Base-by-base conservation (phyloP, 2,329 filamentous ascomycete genomes). In the Alternaria burnsii region DNA sequence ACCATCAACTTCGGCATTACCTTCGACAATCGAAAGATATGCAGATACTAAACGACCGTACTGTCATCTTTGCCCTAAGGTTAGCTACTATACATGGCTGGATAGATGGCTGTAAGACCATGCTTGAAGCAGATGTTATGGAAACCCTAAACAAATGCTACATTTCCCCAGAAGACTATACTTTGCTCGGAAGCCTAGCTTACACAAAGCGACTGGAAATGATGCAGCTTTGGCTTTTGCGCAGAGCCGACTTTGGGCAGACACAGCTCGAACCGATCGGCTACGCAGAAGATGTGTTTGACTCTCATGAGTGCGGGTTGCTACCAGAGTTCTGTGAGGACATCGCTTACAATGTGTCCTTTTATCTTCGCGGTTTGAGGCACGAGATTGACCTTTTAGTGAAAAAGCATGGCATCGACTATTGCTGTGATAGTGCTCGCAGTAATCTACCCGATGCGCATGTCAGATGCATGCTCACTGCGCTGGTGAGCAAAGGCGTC, bases 31-130 rank as follows among this genome's bases (percentile, higher is more conserved):
- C 43, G 10, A 12, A 3, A 5, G 0, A 8, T 3, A 2, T 11
- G 0, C 5, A 6, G 10, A 5, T 8, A 8, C 26, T 18, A 1
- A 5, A 46, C 6, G 1, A 3, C 5, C 3, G n/a, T 0, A n/a
- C 7, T 4, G 0, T 28, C 4, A 1, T 0, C 1, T 1, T 30
- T 5, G 43, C 43, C 6, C 9, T 46, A 2, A 6, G 10, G 4
- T 18, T 14, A 3, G 26, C 43, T 46, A 30, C 43, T 10, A 2
- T 46, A 1, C 12, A 3, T 18, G 43, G n/a, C 2, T 46, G 43
- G 43, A 8, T 8, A 11, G 43, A 20, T 28, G 43, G 43, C 2
- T 46, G 43, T 16, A 30, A 7, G 7, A 7, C 1, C 5, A n/a
- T 46, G 9, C 16, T 28, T 18, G 1, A 46, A 7, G 26, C 26